Base-by-base conservation (phyloP, 495 filamentous ascomycete genomes). In the Barbatosphaeria neglecta region DNA sequence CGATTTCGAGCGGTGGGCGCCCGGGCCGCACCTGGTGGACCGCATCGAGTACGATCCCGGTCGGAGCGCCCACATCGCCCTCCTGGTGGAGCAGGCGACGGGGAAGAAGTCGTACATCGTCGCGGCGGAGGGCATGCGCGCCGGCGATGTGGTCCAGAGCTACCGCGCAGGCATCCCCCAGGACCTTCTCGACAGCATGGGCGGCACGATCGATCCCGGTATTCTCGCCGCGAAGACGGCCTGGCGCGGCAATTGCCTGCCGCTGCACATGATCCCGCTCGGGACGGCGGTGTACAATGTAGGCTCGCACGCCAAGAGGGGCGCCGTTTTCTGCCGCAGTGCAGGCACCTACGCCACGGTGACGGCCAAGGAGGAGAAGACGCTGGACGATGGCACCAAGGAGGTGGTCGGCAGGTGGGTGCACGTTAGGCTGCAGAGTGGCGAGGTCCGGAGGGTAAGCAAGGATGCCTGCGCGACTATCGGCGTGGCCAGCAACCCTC, bases 21-120 rank as follows among this genome's bases (percentile, higher is more conserved):
- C 89, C 0, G 92, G 93, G 7, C 81, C 81, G 37, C 92, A 96
- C 52, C 61, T 76, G 3, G 89, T 98, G 46, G 88, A 95, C 54
- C 78, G 92, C 46, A 96, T 98, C 59, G 92, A 98, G 65, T 84
- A 95, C 59, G 92, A 98, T 54, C 92, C 92, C 1, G 87, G 87
- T 41, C 85, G 92, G 24, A 92, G 77, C 55, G 90, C 90, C 4
- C 92, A 98, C 60, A 93, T 98, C 56, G 92, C 92, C 2, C 69
- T 98, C 42, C 54, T 96, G 46, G 87, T 74, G 41, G 73, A 85
- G 51, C 75, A 86, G 42, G 77, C 73, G 49, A 84, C 76, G 4
- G 70, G 74, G 43, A 66, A 62, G 49, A 83, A 86, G 69, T 88
- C 78, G 54, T 98, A 98, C 63, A 92, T 97, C 52, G 67, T 97